Conservation (phyloP, 2,329 filamentous ascomycete genomes). For the Penicillium brevicompactum region DNA sequence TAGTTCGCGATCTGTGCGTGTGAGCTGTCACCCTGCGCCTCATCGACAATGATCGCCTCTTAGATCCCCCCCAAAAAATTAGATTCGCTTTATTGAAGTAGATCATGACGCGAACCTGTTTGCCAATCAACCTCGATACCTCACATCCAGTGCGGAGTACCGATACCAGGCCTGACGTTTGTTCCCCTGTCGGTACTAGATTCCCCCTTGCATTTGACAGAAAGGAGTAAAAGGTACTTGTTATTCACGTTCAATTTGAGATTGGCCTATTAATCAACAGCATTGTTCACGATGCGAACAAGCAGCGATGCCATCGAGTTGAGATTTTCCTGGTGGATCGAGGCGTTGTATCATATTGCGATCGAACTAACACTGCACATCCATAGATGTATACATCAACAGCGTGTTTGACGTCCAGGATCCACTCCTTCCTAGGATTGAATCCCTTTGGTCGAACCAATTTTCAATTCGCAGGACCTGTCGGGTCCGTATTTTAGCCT, state of each 20-base stretch:
- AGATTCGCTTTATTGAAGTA: neutral
- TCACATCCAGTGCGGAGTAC: constrained; percentile 18
- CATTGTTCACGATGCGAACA: neutral
- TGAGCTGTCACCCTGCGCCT: constrained; percentile 9
- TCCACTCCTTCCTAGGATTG: constrained; percentile 3
- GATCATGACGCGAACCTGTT: neutral
- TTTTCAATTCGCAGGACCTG: neutral
- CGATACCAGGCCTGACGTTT: constrained; percentile 1
- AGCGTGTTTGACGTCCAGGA: neutral
- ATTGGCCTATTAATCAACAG: neutral
- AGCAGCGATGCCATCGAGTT: neutral
- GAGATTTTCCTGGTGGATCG: neutral
- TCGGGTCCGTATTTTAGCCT: constrained; percentile 18
- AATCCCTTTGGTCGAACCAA: neutral
- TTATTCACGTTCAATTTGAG: neutral
- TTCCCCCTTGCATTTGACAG: neutral
- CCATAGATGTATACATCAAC: neutral
- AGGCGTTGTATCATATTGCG: constrained; percentile 23
- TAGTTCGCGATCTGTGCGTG: constrained; percentile 1
- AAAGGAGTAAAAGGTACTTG: neutral
- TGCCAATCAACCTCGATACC: constrained; percentile 14
- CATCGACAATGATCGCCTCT: constrained; percentile 8
- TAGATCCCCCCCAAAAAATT: constrained; percentile 13
- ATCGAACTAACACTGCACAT: neutral
- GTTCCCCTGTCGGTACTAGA: neutral